Conservation (phyloP, 768 basidiomycete species). For the Obba rivulosa region DNA sequence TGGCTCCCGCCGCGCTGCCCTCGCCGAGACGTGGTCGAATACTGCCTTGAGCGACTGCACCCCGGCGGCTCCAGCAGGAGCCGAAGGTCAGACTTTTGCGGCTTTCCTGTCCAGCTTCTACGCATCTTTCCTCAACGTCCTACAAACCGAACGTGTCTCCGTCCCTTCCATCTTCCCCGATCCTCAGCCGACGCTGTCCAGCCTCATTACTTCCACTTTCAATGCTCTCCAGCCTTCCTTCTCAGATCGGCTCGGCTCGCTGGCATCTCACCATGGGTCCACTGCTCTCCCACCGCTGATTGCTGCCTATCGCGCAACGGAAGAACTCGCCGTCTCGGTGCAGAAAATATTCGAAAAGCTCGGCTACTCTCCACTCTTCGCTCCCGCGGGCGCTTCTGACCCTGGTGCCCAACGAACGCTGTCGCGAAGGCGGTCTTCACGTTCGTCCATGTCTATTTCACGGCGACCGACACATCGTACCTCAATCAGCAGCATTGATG, state of each 20-base stretch:
- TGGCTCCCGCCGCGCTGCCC: constrained; percentile 62
- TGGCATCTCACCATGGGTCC: constrained; percentile 62
- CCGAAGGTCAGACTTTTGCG: constrained; percentile 39
- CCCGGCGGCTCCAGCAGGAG: constrained; percentile 17
- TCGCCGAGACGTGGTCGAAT: constrained; percentile 68
- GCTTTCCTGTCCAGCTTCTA: constrained; percentile 77
- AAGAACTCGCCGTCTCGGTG: constrained; percentile 72
- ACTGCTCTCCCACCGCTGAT: constrained; percentile 67
- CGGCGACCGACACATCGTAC: constrained; percentile 20
- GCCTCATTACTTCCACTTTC: constrained; percentile 78
- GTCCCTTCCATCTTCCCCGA: constrained; percentile 88
- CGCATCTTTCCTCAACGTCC: constrained; percentile 52
- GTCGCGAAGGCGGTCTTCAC: constrained; percentile 17
- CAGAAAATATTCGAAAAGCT: constrained; percentile 76
- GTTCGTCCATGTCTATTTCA: constrained; percentile 29
- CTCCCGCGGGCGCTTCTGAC: constrained; percentile 6
- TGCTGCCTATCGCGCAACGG: constrained; percentile 62
- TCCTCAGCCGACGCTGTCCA: constrained; percentile 67
- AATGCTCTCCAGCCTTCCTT: constrained; percentile 79
- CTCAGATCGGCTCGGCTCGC: constrained; percentile 66
- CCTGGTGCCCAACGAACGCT: constrained; percentile 2
- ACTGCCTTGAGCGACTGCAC: constrained; percentile 50
- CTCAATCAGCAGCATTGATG: constrained; percentile 24
- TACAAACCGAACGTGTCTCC: constrained; percentile 66
- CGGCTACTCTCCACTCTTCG: constrained; percentile 27